Base-by-base conservation (phyloP, 2,329 filamentous ascomycete genomes). In the Parastagonospora avenae region DNA sequence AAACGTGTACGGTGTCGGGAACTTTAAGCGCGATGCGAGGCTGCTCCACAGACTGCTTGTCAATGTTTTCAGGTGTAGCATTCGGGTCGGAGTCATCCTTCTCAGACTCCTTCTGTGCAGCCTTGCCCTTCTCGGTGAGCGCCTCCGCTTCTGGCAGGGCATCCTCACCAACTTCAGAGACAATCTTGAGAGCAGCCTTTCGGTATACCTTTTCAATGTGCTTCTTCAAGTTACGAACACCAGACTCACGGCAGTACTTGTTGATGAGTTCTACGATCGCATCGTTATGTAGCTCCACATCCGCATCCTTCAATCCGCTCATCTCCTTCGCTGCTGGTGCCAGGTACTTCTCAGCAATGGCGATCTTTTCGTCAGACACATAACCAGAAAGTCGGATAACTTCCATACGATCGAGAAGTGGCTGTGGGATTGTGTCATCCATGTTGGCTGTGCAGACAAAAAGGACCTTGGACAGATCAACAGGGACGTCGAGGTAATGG, bases 391-490 rank as follows among this genome's bases (percentile, higher is more conserved):
- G 82, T 56, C 95, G 87, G 62, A 99, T 99, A 66, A 97, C 86
- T 74, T 99, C 94, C 94, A 99, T 99, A 63, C 94, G 88, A 71
- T 99, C 94, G 12, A 97, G 82, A 0, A 99, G 82, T 2, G 94
- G 95, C 36, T 92, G 85, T 12, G 94, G 94, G 55, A 99, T 99
- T 0, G 94, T 99, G 67, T 99, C 94, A 0, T 92, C 96, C 88
- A 97, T 95, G 74, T 99, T 99, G 52, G 94, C 94, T 11, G 94
- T 99, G 81, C 94, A 99, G 36, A 99, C 94, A 71, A 99, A 99
- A 16, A 99, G 82, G 2, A 99, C 94, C 78, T 97, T 97, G 43
- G 92, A 97, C 43, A 99, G 81, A 71, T 99, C 94, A 5, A 99
- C 93, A 0, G 94, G 94, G 0, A 99, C 92, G 73, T 99, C 94